Conservation (phyloP, 139 green algal species). For the Chlorella sp. region DNA sequence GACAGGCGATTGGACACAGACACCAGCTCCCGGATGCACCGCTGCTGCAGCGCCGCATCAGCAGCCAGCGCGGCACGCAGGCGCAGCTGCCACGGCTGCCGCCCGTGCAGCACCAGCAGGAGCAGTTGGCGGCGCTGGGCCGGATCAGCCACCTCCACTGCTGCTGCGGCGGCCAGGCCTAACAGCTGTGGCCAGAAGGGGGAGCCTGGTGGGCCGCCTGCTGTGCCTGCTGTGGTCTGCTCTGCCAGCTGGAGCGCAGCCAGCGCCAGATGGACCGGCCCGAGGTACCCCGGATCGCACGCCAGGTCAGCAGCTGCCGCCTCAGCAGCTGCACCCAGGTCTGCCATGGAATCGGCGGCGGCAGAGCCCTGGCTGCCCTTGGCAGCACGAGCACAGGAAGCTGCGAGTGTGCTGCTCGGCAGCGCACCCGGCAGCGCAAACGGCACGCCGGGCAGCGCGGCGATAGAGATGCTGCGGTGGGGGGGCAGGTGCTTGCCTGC, state of each 20-base stretch:
- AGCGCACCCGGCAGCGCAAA: neutral
- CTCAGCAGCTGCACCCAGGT: neutral
- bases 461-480: neutral
- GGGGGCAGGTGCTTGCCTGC: neutral
- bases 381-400: neutral
- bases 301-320: neutral
- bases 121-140: slow-evolving; percentile 19
- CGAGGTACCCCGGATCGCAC: neutral
- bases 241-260: slow-evolving; percentile 9
- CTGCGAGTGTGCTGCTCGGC: neutral
- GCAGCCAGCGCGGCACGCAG: neutral
- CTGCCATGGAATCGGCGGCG: no score
- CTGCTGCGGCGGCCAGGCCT: neutral
- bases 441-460: slow-evolving; percentile 14
- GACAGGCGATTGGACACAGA: slow-evolving; percentile 11
- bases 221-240: neutral
- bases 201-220: no score
- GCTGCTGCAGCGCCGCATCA: slow-evolving; percentile 11
- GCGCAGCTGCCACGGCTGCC: neutral
- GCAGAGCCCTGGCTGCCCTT: neutral
- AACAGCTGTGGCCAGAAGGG: neutral
- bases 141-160: neutral
- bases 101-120: slow-evolving; percentile 14
- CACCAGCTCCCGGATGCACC: slow-evolving; percentile 6
- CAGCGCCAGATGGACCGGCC: neutral